Base-by-base conservation (phyloP, 2,329 filamentous ascomycete genomes). In the Pyricularia sp. region DNA sequence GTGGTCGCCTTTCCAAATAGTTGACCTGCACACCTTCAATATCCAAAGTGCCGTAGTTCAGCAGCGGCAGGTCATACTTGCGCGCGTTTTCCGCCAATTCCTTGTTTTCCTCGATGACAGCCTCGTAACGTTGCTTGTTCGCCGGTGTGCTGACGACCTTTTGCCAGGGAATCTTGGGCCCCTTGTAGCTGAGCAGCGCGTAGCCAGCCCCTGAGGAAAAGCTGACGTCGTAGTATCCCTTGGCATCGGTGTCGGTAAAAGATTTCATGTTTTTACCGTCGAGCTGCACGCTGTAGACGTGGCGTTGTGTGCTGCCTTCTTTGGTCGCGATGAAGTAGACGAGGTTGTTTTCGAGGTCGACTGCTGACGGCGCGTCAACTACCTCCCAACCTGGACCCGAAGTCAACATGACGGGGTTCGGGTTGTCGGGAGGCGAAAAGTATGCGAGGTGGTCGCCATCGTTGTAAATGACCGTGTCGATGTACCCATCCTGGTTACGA, bases 291-390 rank as follows among this genome's bases (percentile, higher is more conserved):
- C 88, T 91, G 76, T 97, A 99, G 35, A 96, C 81, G 71, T 99
- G 94, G 60, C 94, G 88, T 74, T 97, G 89, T 57, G 91, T 94
- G 6, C 93, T 89, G 4, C 89, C 89, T 70, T 94, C 88, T 72
- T 93, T 92, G 1, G 94, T 94, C 1, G 87, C 88, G 62, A 92
- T 79, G 72, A 96, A 97, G 75, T 99, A 99, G 13, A 97, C 92
- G 9, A 96, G 76, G 70, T 96, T 96, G 69, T 89, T 88, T 69
- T 86, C 83, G 53, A 97, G 77, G 72, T 97, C 93, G 28, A 99
- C 84, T 0, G 90, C 89, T 2, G 91, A 90, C 0, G 93, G 91
- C 0, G 89, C 91, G 64, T 88, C 81, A 4, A 91, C 90, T 0
- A 99, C 93, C 75, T 99, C 96, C 93, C 93, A 99, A 35, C 88